Evolutionary conservation across 352 stramenopile genomes (phyloP), one percentile per base, ranked within the genome.

Genomic region (Globisporangium spiculum): DNA sequence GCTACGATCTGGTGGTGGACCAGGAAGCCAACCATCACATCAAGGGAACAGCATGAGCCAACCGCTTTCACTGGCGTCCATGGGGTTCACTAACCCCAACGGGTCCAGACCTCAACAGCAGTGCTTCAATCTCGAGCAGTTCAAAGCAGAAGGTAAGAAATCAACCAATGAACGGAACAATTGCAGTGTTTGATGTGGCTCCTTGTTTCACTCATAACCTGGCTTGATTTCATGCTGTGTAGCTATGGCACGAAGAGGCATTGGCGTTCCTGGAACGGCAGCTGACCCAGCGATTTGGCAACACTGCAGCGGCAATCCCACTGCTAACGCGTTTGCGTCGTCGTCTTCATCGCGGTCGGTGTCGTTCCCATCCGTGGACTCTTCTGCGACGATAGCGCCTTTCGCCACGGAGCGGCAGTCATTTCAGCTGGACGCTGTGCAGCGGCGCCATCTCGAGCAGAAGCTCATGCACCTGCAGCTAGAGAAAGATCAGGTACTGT

Each of bases 381-480:
- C 56, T 12, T 8, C 56, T 12, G 66, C 27, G 24, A 63, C 16
- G 20, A 34, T 46, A 32, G 72, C 70, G 12, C 76, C 79, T 1
- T 84, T 82, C 55, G 76, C 76, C 6, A 79, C 75, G 2, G 78
- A 86, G 20, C 82, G 79, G 46, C 79, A 86, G 58, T 67, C 73
- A 48, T 70, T 82, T 14, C 75, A 81, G 9, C 71, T 77, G 27
- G 76, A 84, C 34, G 72, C 78, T 4, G 55, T 77, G 5, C 64
- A 79, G 26, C 75, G 71, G 27, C 76, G 76, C 2, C 72, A 84
- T n/a, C 66, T 84, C n/a, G 76, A 86, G 60, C 69, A 79, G 20
- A 69, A 73, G 16, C 70, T 86, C 4, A 72, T 86, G 70, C 67
- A 72, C 34, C 66, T 80, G 18, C 75, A 86, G 46, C 66, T 86